phyloP scores from a whole-genome alignment of 768 basidiomycete genomes.

The Floccularia luteovirens region DNA sequence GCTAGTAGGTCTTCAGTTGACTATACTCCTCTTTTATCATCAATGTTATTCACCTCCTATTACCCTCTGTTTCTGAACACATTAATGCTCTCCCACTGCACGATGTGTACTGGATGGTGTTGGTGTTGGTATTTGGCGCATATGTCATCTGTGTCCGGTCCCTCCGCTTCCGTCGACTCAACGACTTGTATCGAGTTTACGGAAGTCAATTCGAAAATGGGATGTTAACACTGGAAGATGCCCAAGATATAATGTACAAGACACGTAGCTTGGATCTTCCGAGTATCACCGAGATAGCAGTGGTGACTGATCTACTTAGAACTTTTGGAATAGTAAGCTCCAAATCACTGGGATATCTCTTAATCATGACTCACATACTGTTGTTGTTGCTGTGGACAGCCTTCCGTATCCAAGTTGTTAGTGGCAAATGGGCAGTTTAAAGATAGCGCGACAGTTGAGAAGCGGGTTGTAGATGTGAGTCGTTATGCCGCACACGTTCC shows the following conservation, averaged over 20 bases:
- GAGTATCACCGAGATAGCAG: conserved; percentile 22
- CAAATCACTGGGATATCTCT: too few relatives aligned
- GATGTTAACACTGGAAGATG: conserved; percentile 34
- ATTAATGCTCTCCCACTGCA: too few relatives aligned
- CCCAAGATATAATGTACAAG: conserved; percentile 35
- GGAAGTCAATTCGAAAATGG: conserved; percentile 20
- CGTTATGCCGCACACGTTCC: conserved; percentile 13
- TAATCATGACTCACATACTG: too few relatives aligned
- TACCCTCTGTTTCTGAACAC: too few relatives aligned
- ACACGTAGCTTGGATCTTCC: too few relatives aligned
- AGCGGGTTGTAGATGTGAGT: conserved; percentile 44
- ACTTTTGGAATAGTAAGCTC: conserved; percentile 41
- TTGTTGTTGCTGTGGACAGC: conserved; percentile 19
- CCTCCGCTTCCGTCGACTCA: conserved; percentile 34
- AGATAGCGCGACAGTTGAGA: conserved; percentile 26
- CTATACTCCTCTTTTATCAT: too few relatives aligned
- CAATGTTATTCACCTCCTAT: too few relatives aligned
- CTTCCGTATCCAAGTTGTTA: conserved; percentile 36
- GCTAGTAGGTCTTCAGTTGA: too few relatives aligned
- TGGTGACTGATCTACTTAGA: conserved; percentile 45
- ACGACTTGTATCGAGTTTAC: conserved; percentile 32
- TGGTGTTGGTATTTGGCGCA: too few relatives aligned
- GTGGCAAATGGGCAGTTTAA: conserved; percentile 30
- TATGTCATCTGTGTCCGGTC: conserved; percentile 25
- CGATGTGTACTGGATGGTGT: too few relatives aligned